Base-by-base conservation (phyloP, 495 filamentous ascomycete species). In the Immersiella caudata region DNA sequence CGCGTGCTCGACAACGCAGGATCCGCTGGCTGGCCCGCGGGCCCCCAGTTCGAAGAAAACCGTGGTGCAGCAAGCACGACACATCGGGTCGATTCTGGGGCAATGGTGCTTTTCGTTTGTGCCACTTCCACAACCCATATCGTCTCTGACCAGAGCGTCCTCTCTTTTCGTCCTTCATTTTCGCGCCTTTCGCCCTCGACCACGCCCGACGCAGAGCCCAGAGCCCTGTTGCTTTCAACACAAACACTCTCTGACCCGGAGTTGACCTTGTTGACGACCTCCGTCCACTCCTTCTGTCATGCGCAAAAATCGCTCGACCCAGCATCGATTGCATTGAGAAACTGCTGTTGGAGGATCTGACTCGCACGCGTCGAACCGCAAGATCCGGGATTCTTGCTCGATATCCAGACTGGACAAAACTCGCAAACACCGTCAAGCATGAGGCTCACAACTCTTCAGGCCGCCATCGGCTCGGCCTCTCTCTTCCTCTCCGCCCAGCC, bases 401-500 rank as follows among this genome's bases (percentile, higher is more conserved):
- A 59, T n/a, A 46, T 22, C 64, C 60, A 36, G 27, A 21, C 35
- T 26, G 12, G 35, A 40, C 65, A 60, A 20, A 33, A 52, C 9
- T 12, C 52, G 21, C 12, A 68, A 25, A 66, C n/a, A 26, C 60
- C 68, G 60, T n/a, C 33, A 56, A 67, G 61, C 5, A 86, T 86
- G 84, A 85, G 79, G 76, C 67, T 83, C 76, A 74, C 79, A 49
- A 81, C 81, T 66, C 73, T 82, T 67, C 78, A 82, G 67, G 77
- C 80, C 73, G 79, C 79, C 68, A 59, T 86, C 64, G 82, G 80
- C 74, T 80, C 82, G 71, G 82, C 80, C 61, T 67, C 79, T n/a
- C 52, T 85, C 22, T 69, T 85, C 33, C 72, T 83, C 62, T 74
- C 75, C 24, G 71, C 75, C 56, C 75, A 75, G 16, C 71, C 73